phyloP scores from a whole-genome alignment of 2,329 filamentous ascomycete genomes.

The Claviceps cyperi region DNA sequence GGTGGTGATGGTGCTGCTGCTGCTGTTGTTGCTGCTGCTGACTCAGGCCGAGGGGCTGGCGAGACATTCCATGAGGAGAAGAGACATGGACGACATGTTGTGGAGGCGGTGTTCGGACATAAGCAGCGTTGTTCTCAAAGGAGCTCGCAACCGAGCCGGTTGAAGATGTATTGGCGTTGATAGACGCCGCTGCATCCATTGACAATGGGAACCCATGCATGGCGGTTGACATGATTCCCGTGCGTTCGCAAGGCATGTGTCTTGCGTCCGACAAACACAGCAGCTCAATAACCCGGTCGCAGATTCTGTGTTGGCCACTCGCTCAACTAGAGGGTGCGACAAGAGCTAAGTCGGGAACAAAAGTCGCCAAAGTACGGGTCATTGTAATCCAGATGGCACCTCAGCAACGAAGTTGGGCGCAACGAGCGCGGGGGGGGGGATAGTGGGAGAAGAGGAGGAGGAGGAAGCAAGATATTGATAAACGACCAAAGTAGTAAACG shows the following conservation, averaged over 20 bases:
- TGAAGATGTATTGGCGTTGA: slow-evolving; percentile 1
- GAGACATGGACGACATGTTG: slow-evolving; percentile 5
- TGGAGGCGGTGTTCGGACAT: slow-evolving; percentile 7
- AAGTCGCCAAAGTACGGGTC: slow-evolving; percentile 1
- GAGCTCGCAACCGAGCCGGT: slow-evolving; percentile 2
- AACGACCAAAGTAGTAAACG: not conserved
- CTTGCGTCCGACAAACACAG: not conserved
- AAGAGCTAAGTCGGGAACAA: not conserved
- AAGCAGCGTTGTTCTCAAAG: slow-evolving; percentile 4
- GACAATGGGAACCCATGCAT: slow-evolving; percentile 8
- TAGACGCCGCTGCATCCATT: not conserved
- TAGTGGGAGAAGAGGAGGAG: not conserved
- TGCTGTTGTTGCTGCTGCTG: slow-evolving; percentile 12
- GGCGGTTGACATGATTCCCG: slow-evolving; percentile 1
- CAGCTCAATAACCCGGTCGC: not conserved
- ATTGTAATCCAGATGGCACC: slow-evolving; percentile 4
- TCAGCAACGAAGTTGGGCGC: not conserved
- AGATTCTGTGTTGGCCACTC: not conserved
- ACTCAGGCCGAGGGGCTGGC: slow-evolving; percentile 13
- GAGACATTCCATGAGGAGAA: slow-evolving; percentile 3
- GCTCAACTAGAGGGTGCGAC: not conserved
- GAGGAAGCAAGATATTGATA: not conserved
- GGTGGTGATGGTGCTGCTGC: slow-evolving; percentile 11
- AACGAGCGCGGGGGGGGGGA: not conserved
- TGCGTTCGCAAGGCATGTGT: not conserved